Evolutionary conservation across 495 filamentous ascomycete genomes (phyloP).

Genomic region (Penicillium canescens): DNA sequence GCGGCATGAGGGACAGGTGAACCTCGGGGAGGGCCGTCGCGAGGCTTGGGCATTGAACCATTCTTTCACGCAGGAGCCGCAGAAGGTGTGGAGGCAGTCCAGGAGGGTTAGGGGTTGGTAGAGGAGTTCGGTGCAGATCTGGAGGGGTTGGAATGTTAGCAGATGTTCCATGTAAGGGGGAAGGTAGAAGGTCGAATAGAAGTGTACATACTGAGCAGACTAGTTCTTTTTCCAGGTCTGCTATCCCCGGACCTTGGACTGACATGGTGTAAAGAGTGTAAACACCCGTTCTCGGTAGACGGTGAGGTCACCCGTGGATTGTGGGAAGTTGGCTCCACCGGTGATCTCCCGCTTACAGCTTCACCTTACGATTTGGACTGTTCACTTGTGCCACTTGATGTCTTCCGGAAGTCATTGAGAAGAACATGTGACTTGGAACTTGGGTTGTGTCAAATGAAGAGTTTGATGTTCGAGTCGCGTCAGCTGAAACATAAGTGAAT

Average conservation of each 20-base stretch:
- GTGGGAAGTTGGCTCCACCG: constrained; percentile 2
- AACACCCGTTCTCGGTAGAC: constrained; percentile 9
- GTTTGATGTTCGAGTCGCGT: too few relatives aligned
- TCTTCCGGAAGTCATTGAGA: too few relatives aligned
- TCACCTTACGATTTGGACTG: neutral
- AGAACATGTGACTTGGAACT: too few relatives aligned
- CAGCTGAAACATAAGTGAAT: too few relatives aligned
- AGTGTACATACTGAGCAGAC: constrained; percentile 77
- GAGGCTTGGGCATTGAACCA: constrained; percentile 77
- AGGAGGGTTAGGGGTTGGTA: constrained; percentile 95
- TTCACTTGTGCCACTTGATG: too few relatives aligned
- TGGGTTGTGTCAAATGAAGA: too few relatives aligned
- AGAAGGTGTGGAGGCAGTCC: constrained; percentile 97
- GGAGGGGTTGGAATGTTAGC: constrained; percentile 6
- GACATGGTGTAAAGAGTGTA: constrained; percentile 18
- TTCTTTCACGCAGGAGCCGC: constrained; percentile 88
- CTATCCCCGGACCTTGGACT: constrained; percentile 34
- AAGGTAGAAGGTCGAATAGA: constrained; percentile 11
- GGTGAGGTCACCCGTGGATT: neutral
- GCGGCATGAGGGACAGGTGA: constrained; percentile 93
- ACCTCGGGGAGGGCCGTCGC: constrained; percentile 50
- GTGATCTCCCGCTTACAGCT: constrained; percentile 10
- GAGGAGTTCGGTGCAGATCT: constrained; percentile 97
- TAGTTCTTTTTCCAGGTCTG: constrained; percentile 83
- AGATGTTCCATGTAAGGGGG: constrained; percentile 18